Conservation (phyloP, 2,329 filamentous ascomycete species). For the Claviceps pazoutovae region DNA sequence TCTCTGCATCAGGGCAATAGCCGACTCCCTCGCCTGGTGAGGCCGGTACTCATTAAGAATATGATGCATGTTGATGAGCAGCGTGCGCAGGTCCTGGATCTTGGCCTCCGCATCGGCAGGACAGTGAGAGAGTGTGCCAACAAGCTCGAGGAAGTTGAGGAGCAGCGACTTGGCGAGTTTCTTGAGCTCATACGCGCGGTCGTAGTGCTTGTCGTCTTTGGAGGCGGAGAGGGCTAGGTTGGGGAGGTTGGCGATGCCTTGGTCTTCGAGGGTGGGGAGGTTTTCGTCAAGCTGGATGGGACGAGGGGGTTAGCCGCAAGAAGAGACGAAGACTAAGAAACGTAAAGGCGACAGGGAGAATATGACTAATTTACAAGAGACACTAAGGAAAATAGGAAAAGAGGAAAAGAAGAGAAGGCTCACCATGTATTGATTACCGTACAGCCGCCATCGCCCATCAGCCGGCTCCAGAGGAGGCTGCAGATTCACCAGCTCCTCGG, state of each 20-base stretch:
- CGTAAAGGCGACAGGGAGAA: too few species aligned
- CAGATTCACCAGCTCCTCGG: constrained; percentile 59
- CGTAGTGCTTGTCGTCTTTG: constrained; percentile 40
- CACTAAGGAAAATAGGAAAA: too few species aligned
- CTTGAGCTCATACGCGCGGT: constrained; percentile 56
- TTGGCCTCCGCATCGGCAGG: constrained; percentile 48
- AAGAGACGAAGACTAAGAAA: too few species aligned
- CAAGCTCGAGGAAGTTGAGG: constrained; percentile 76
- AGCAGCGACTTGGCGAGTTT: constrained; percentile 72
- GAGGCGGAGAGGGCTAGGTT: constrained; percentile 25
- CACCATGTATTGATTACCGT: constrained; percentile 52
- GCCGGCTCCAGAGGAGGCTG: constrained; percentile 67
- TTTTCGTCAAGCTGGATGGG: constrained; percentile 40
- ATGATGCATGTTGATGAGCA: constrained; percentile 86
- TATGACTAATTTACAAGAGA: too few species aligned
- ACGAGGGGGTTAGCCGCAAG: too few species aligned
- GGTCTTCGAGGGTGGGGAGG: constrained; percentile 53
- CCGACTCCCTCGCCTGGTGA: constrained; percentile 78
- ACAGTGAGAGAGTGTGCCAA: constrained; percentile 32
- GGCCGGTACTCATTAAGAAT: constrained; percentile 89
- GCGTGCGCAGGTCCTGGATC: constrained; percentile 60
- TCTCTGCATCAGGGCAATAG: constrained; percentile 79
- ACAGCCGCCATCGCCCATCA: constrained; percentile 58
- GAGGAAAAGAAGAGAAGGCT: constrained; percentile 1
- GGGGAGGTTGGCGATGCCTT: constrained; percentile 54